phyloP scores from a whole-genome alignment of 2,329 filamentous ascomycete genomes.

The Colletotrichum gigasporum region DNA sequence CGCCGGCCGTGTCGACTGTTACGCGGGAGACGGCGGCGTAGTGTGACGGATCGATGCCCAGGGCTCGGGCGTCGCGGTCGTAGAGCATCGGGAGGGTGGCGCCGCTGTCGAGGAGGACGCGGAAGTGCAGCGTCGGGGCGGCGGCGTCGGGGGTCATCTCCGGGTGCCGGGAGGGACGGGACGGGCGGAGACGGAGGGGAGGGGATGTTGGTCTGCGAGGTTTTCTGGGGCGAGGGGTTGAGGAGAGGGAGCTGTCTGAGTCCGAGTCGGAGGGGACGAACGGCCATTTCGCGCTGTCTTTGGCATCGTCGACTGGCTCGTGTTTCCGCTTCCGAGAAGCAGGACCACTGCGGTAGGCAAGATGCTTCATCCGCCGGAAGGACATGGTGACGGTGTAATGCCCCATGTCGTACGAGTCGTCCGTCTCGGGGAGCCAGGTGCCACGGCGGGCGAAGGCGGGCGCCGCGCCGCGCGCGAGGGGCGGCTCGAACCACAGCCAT shows the following conservation, averaged over 20 bases:
- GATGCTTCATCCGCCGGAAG: constrained; percentile 34
- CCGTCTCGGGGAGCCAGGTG: constrained; percentile 37
- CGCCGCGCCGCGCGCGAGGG: constrained; percentile 41
- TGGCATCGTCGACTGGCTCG: not conserved
- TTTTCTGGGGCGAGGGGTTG: not conserved
- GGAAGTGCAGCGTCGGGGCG: constrained; percentile 42
- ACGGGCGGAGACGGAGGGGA: not conserved
- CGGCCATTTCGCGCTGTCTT: constrained; percentile 9
- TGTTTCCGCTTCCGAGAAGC: not conserved
- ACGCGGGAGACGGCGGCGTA: constrained; percentile 50
- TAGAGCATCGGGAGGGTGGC: constrained; percentile 51
- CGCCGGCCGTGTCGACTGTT: constrained; percentile 34
- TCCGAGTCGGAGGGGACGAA: not conserved
- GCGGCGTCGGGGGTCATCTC: constrained; percentile 23
- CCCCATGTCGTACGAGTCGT: constrained; percentile 40
- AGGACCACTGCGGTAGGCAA: not conserved
- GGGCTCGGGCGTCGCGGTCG: constrained; percentile 42
- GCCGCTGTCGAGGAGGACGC: constrained; percentile 52
- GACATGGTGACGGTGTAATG: constrained; percentile 41
- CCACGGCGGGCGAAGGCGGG: constrained; percentile 42
- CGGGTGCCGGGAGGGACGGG: not conserved
- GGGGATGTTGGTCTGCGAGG: not conserved
- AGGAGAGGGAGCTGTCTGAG: not conserved
- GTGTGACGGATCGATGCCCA: constrained; percentile 44
- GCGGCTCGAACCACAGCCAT: constrained; percentile 58